phyloP scores from a whole-genome alignment of 192 early-diverging fungal species.

The Cladochytrium replicatum region DNA sequence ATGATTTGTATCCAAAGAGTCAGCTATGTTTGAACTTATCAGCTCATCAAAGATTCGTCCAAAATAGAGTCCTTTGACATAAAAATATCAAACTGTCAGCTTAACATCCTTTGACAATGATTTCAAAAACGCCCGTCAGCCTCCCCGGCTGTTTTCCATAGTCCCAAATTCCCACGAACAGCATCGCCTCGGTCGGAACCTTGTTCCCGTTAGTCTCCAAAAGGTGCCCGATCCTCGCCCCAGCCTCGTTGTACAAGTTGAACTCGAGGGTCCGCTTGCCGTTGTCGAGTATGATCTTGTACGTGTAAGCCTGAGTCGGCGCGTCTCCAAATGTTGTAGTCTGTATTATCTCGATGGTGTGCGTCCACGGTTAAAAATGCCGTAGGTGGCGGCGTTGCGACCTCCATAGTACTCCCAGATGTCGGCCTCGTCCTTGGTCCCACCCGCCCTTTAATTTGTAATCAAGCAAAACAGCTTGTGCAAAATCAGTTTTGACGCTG shows the following conservation, averaged over 20 bases:
- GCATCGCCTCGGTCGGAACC: not conserved
- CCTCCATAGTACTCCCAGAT: conserved; percentile 4
- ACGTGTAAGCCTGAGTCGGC: not conserved
- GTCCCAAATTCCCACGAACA: conserved; percentile 6
- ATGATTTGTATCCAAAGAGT: no score
- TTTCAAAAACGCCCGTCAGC: no score
- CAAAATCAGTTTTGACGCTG: no score
- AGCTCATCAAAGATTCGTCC: no score
- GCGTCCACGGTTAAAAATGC: not conserved
- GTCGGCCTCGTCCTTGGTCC: conserved; percentile 3
- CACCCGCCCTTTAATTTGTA: no score
- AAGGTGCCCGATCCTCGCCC: not conserved
- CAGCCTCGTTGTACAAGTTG: not conserved
- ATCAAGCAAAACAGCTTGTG: no score
- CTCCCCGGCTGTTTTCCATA: not conserved
- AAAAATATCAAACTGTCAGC: no score
- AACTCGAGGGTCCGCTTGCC: not conserved
- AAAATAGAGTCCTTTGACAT: no score
- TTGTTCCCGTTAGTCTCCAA: not conserved
- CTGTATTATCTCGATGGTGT: not conserved
- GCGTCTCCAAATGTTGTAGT: not conserved
- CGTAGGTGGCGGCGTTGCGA: not conserved
- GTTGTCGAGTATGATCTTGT: conserved; percentile 3
- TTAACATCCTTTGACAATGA: no score
- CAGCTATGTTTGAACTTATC: no score